Evolutionary conservation across 1,139 yeast species (phyloP), one percentile per base, ranked within the genome.

Genomic region (Sugiyamaella paludigena): DNA sequence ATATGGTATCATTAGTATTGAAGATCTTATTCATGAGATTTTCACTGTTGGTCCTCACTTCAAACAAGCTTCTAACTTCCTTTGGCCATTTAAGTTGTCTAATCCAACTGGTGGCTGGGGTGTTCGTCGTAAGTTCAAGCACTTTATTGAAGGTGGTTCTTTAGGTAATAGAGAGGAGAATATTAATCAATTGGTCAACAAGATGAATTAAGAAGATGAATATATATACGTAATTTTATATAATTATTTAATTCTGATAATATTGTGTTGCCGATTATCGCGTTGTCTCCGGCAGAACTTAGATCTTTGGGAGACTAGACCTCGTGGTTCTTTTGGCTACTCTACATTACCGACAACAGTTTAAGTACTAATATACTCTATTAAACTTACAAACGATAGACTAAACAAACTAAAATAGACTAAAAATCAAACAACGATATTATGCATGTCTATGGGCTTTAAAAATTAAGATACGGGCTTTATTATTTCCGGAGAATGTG

Each of bases 101-200:
- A 91, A 89, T 85, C 99, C 99, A 75, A 83, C 83, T 75, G 99
- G 99, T 77, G 98, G 98, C 77, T 94, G 96, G 98, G 95, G 98
- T 80, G 88, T 91, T 65, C 83, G 85, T 74, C 89, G 98, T 85
- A 92, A 94, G 85, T 92, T 92, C 96, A 86, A 85, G 83, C 98
- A 92, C 82, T 92, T 87, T 75, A 88, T 92, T 82, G 97, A 91
- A 83, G 98, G 98, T 81, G 98, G 99, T 83, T 87, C 96, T 80
- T 82, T 91, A 75, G 98, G 98, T 85, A 92, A 92, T 96, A 89
- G 98, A 79, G 98, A 92, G 81, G 88, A 91, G 73, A 86, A 83
- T 89, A 94, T 94, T 79, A 92, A 92, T n/a, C n/a, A 87, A 75
- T 86, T 94, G 78, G 91, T 92, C 74, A 88, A 89, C 83, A 88